Conservation (phyloP, 73 alveolate species). For the Tetrahymena thermophila region DNA sequence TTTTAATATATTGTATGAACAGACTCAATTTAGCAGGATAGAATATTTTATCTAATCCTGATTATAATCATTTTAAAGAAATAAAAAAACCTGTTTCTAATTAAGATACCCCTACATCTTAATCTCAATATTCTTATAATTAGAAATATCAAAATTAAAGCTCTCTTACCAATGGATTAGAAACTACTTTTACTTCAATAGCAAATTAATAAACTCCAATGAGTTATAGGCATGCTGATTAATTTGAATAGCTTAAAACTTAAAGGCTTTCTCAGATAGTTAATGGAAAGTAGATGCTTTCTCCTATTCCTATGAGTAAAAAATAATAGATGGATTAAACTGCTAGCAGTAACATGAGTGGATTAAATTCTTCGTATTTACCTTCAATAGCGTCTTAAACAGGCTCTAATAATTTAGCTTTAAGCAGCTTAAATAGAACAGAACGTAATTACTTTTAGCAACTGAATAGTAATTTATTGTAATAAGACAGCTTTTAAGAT, state of each 20-base stretch:
- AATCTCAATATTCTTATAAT: neutral
- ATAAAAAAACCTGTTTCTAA: neutral
- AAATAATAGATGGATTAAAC: neutral
- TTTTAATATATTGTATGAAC: neutral
- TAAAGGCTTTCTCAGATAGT: neutral
- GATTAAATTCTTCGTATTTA: neutral
- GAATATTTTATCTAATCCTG: neutral
- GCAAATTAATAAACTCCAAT: neutral
- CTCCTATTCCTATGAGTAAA: neutral
- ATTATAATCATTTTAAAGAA: neutral
- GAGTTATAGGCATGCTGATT: neutral
- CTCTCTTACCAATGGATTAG: neutral
- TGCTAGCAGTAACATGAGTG: neutral
- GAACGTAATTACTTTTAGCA: neutral
- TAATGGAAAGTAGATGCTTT: neutral
- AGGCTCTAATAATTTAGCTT: neutral
- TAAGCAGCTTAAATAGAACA: neutral
- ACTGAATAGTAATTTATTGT: neutral
- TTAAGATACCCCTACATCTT: neutral
- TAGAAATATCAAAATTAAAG: neutral
- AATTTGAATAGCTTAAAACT: neutral
- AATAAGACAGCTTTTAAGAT: neutral
- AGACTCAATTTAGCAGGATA: neutral
- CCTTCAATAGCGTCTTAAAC: neutral
- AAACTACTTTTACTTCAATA: neutral